Base-by-base conservation (phyloP, 805 yeast genomes). In the Candida quercuum region DNA sequence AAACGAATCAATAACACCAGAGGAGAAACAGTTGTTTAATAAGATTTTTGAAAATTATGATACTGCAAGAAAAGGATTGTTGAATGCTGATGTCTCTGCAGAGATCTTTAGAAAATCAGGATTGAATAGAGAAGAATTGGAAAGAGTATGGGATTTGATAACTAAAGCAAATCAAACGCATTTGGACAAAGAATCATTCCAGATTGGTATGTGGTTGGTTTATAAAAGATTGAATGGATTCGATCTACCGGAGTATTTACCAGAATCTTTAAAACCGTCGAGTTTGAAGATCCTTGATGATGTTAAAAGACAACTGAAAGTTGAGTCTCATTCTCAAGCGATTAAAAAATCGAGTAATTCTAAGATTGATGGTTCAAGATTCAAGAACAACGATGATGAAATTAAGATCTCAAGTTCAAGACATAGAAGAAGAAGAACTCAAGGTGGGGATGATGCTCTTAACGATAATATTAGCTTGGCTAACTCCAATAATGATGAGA, bases 131-230 rank as follows among this genome's bases (percentile, higher is more conserved):
- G 71, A 78, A n/a, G 97, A 93, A 51, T 69, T 91, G 42, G 98
- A 89, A 60, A 69, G 77, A 26, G 86, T 93, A 44, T 93, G 99
- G 99, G 86, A 78, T 36, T 69, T 91, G 45, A 76, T 89, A 35
- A 96, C 93, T 57, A 74, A 82, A 14, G 80, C 83, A 37, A 86
- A 91, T 59, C 74, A 83, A 40, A 96, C 98, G 2, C 81, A 78
- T 57, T 74, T 91, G 47, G 88, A 87, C 59, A 80, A 79, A 52
- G 96, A 91, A 59, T 96, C 89, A 60, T 93, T 91, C 66, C 86
- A 95, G 0, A 91, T 91, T 35, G 97, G 98, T 19, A 93, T 91
- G 98, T 97, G 93, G 68, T 67, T 91, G 40, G 89, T 91, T 32
- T 91, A 93, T 63, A 76, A 96, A 56, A 74, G 91, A 43, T 69